Evolutionary conservation across 805 yeast genomes (phyloP), one percentile per base, ranked within the genome.

Genomic region (Torulaspora maleeae): DNA sequence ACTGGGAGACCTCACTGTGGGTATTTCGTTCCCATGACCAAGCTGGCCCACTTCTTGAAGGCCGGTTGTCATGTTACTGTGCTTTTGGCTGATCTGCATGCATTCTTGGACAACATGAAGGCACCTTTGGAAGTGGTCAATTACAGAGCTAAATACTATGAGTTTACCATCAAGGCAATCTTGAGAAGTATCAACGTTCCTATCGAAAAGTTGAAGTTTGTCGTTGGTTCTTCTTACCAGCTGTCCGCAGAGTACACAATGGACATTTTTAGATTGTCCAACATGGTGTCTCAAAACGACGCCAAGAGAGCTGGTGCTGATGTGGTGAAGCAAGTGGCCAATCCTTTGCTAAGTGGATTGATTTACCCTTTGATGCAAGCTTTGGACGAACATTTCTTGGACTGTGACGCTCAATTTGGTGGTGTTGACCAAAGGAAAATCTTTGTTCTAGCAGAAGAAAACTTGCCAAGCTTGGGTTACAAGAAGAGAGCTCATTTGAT

Each of bases 221-320:
- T 83, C 27, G 74, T 79, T 27, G 99, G 99, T 33, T 85, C 95
- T 5, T 79, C 86, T n/a, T 93, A 89, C 74, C 98, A 93, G 71
- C 72, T 82, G 45, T 67, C 76, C 19, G 75, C 82, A 6, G 80
- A 85, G 29, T 93, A 86, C 72, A 85, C 95, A 7, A 64, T 93
- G 81, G 99, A 93, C 61, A 69, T 93, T 34, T 93, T 90, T 79
- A 82, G 80, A 67, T 67, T 93, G 61, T 77, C 95, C 38, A 93
- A 91, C 66, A 66, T 72, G 37, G 96, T 88, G 24, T 82, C 95
- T 19, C 96, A 87, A 70, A 90, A 91, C 64, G 98, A 90, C 64
- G 96, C 98, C 49, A 87, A 87, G 72, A 82, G 99, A 68, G 99
- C 99, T 1, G 99, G 99, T 66, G 98, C 99, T 9, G 99, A 93